phyloP scores from a whole-genome alignment of 768 basidiomycete genomes.

The Trametes elegans region DNA sequence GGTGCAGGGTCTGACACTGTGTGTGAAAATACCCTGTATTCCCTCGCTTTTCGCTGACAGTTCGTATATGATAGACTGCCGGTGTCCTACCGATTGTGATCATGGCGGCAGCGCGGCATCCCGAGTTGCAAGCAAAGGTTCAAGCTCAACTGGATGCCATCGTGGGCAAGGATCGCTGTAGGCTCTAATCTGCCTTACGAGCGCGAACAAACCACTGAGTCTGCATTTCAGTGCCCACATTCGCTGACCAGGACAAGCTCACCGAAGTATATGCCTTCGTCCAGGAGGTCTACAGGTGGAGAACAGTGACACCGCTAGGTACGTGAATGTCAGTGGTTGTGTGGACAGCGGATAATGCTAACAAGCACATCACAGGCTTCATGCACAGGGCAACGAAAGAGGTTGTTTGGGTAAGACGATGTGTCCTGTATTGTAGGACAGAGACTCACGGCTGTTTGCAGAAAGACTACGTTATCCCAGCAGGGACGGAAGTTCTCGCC shows the following conservation, averaged over 20 bases:
- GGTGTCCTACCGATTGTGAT: constrained; percentile 20
- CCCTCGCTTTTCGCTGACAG: not conserved
- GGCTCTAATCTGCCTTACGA: not conserved
- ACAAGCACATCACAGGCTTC: constrained; percentile 44
- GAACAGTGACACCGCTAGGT: constrained; percentile 38
- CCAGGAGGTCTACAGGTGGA: constrained; percentile 42
- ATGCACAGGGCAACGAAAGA: constrained; percentile 65
- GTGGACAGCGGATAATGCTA: not conserved
- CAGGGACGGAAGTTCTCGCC: constrained; percentile 37
- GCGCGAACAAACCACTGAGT: not conserved
- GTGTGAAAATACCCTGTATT: not conserved
- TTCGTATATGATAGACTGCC: not conserved
- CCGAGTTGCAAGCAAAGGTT: constrained; percentile 33
- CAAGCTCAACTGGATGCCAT: constrained; percentile 39
- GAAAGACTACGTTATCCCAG: constrained; percentile 41
- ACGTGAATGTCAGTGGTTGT: not conserved
- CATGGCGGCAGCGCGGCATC: constrained; percentile 39
- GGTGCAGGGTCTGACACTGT: constrained; percentile 41
- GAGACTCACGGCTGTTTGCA: not conserved
- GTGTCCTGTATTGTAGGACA: not conserved
- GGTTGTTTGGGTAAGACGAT: constrained; percentile 49
- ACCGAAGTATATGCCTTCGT: constrained; percentile 41
- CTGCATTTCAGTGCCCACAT: constrained; percentile 34
- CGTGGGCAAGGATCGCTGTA: constrained; percentile 35
- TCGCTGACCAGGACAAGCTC: constrained; percentile 37